These are phyloP conservation scores for Pythium scleroteichum DNA, from an alignment of 352 stramenopile species.

Conservation along the genomic window DNA sequence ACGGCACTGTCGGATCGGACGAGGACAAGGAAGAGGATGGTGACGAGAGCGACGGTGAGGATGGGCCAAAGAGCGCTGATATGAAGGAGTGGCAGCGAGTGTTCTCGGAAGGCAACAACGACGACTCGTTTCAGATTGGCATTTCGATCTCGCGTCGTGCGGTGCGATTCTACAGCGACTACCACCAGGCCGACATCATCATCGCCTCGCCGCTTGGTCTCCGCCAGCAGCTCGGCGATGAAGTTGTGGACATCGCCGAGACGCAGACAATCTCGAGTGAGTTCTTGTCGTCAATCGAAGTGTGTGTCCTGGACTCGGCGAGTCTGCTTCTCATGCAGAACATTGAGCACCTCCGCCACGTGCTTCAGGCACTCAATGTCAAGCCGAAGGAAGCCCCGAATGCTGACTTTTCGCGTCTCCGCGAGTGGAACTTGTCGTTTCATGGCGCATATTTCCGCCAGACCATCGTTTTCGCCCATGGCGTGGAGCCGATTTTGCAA, in stretches of 20 bases:
- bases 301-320: conserved; percentile 80
- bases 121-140: conserved; percentile 81
- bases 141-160: conserved; percentile 67
- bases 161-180: conserved; percentile 80
- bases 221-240: conserved; percentile 70
- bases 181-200: conserved; percentile 75
- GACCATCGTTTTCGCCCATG: conserved; percentile 69
- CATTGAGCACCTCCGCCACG: conserved; percentile 67
- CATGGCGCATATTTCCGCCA: conserved; percentile 70
- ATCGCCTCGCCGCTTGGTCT: conserved; percentile 70
- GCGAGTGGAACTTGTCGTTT: conserved; percentile 76
- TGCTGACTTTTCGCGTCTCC: conserved; percentile 72
- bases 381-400: conserved; percentile 67
- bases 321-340: conserved; percentile 85
- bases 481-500: conserved; percentile 58
- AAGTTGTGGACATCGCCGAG: conserved; percentile 37
- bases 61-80: conserved; percentile 23
- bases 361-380: conserved; percentile 63
- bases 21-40: conserved; percentile 18
- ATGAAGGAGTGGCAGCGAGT: conserved; percentile 77
- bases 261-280: conserved; percentile 60
- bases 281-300: conserved; percentile 75
- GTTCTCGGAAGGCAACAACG: conserved; percentile 73
- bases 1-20: conserved; percentile 29
- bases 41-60: conserved; percentile 18